phyloP scores from a whole-genome alignment of 2,329 filamentous ascomycete genomes.

The Aureobasidium subglaciale region DNA sequence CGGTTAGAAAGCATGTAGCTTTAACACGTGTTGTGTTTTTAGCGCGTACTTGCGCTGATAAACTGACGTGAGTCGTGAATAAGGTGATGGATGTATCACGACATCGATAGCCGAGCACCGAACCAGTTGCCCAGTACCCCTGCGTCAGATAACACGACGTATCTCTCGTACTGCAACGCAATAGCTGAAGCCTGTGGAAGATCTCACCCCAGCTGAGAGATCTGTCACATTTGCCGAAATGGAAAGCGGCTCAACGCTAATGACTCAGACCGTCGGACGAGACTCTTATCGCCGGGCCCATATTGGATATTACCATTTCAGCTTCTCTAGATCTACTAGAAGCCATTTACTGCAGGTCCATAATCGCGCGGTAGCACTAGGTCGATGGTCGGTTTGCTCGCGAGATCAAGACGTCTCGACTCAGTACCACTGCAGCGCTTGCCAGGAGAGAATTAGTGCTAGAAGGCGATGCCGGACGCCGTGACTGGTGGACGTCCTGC shows the following conservation, averaged over 20 bases:
- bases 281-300: slow-evolving; percentile 2
- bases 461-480: neutral
- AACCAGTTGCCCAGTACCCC: neutral
- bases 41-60: too few species aligned
- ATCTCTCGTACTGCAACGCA: neutral
- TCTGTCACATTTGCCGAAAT: neutral
- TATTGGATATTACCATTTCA: neutral
- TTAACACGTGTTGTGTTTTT: too few species aligned
- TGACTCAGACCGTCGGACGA: neutral
- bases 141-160: neutral
- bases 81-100: too few species aligned
- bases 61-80: too few species aligned
- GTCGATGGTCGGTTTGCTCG: neutral
- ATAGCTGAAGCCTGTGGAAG: neutral
- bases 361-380: neutral
- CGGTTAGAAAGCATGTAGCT: too few species aligned
- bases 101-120: neutral
- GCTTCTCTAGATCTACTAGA: neutral
- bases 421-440: neutral
- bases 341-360: neutral
- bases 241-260: neutral
- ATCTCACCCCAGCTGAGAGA: neutral
- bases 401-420: neutral
- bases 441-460: neutral
- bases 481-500: neutral